Conservation (phyloP, 1,284 basidiomycete species). For the Boletus albobrunnescens region DNA sequence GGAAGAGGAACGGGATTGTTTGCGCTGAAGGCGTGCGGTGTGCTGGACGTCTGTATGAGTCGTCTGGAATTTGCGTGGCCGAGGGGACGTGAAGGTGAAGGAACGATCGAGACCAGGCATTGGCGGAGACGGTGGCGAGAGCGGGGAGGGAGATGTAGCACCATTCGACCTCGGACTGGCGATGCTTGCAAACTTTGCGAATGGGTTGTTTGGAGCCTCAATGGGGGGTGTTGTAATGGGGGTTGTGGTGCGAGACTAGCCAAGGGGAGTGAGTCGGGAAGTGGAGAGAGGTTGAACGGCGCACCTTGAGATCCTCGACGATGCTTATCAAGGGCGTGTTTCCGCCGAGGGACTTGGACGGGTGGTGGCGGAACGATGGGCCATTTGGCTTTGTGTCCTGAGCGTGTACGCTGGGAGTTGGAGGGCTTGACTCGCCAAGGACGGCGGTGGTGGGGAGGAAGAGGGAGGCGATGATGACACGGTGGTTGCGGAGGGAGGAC, state of each 20-base stretch:
- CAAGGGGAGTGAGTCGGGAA: not conserved
- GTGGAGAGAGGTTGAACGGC: not conserved
- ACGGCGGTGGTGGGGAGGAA: constrained; percentile 71
- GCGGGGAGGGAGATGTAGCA: constrained; percentile 1
- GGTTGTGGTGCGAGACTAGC: constrained; percentile 39
- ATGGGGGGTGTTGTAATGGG: constrained; percentile 38
- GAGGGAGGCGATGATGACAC: constrained; percentile 72
- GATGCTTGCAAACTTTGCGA: constrained; percentile 37
- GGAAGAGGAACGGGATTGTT: constrained; percentile 50
- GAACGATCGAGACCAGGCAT: constrained; percentile 22
- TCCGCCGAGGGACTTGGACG: constrained; percentile 17
- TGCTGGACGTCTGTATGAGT: constrained; percentile 37
- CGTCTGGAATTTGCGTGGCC: constrained; percentile 38
- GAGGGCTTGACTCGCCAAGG: constrained; percentile 50
- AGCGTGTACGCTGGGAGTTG: constrained; percentile 39
- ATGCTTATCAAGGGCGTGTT: constrained; percentile 56
- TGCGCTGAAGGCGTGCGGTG: constrained; percentile 39
- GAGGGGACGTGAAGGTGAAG: constrained; percentile 17
- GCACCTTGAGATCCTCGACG: constrained; percentile 70
- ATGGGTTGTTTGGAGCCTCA: constrained; percentile 40
- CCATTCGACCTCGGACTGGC: constrained; percentile 13
- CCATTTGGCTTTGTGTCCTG: constrained; percentile 10
- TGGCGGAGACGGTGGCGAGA: constrained; percentile 27
- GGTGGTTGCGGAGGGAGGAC: constrained; percentile 62
- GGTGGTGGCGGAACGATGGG: constrained; percentile 17